These are phyloP conservation scores for Fusarium multiceps DNA, from an alignment of 2,329 filamentous ascomycete species.

Conservation along the genomic window DNA sequence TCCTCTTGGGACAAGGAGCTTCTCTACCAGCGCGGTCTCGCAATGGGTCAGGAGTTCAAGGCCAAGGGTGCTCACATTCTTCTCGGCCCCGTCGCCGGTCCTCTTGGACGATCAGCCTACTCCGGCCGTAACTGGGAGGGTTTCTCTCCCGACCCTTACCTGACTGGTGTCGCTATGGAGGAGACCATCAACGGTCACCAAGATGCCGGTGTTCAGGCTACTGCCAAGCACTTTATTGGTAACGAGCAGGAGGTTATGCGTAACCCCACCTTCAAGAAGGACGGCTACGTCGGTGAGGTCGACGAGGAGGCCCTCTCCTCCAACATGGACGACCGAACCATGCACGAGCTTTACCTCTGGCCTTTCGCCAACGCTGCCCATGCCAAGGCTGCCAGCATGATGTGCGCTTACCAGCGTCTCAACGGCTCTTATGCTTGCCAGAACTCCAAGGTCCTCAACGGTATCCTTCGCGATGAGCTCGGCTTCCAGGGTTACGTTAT, in stretches of 20 bases:
- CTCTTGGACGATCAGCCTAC: constrained; percentile 57
- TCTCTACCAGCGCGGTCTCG: constrained; percentile 69
- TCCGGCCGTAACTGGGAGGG: constrained; percentile 74
- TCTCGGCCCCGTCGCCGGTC: constrained; percentile 57
- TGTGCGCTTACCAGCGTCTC: constrained; percentile 80
- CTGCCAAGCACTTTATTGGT: constrained; percentile 54
- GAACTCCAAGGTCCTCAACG: constrained; percentile 80
- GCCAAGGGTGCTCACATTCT: constrained; percentile 79
- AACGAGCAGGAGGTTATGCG: constrained; percentile 53
- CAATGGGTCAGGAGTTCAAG: constrained; percentile 69
- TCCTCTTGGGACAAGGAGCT: constrained; percentile 75
- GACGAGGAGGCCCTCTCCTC: constrained; percentile 47
- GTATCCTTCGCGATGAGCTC: constrained; percentile 80
- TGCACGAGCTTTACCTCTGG: constrained; percentile 63
- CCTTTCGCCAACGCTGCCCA: constrained; percentile 51
- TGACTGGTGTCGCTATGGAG: constrained; percentile 66
- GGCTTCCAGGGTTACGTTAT: constrained; percentile 86
- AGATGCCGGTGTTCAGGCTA: constrained; percentile 53
- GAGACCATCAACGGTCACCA: constrained; percentile 50
- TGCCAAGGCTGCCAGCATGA: constrained; percentile 55
- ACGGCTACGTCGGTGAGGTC: constrained; percentile 44
- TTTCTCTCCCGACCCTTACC: constrained; percentile 73
- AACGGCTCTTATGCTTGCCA: constrained; percentile 88
- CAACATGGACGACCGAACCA: constrained; percentile 69
- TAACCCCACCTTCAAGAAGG: constrained; percentile 43